Conservation (phyloP, 169 alveolate species). For the Perkinsus chesapeaki region DNA sequence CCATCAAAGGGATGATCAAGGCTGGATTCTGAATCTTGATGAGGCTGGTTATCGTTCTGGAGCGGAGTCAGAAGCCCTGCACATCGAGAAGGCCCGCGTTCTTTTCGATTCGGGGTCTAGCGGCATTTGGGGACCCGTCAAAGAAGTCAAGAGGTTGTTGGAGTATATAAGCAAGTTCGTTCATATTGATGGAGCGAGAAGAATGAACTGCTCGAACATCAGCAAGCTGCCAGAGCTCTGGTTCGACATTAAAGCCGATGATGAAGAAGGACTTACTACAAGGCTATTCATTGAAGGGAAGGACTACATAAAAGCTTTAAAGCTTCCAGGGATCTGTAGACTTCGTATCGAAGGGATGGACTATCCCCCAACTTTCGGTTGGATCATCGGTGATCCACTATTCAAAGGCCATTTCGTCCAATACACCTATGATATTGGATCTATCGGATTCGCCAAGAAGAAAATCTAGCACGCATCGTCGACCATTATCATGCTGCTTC, state of each 20-base stretch:
- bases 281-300: not conserved
- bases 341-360: not conserved
- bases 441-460: not conserved
- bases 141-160: not conserved
- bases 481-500: no score
- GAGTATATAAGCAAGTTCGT: not conserved
- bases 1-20: not conserved
- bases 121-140: not conserved
- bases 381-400: not conserved
- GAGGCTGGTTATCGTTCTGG: not conserved
- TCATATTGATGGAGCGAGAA: not conserved
- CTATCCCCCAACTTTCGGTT: not conserved
- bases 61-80: not conserved
- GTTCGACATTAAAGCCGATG: not conserved
- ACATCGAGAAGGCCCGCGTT: not conserved
- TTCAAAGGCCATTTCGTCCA: not conserved
- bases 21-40: not conserved
- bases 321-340: not conserved
- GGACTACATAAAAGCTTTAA: not conserved
- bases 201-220: not conserved
- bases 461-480: no score
- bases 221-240: not conserved
- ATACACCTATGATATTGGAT: not conserved
- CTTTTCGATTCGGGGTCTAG: not conserved
- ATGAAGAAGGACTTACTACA: not conserved